phyloP scores from a whole-genome alignment of 2,329 filamentous ascomycete genomes.

The Aspergillus glaucus region DNA sequence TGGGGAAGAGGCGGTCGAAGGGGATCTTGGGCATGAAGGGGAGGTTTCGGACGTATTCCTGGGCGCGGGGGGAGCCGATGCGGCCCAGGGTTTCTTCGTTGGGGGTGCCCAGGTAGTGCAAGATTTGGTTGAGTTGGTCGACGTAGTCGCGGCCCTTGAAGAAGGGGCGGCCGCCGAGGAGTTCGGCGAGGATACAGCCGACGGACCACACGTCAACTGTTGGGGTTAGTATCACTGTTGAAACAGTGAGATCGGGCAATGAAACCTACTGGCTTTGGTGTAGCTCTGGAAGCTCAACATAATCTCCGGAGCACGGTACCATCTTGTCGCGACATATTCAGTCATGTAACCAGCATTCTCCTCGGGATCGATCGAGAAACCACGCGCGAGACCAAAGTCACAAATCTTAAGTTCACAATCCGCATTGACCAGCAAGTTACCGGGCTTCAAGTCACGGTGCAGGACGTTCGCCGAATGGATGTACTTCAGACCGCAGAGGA shows the following conservation, averaged over 20 bases:
- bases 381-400: conserved; percentile 93
- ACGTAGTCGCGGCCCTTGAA: conserved; percentile 99
- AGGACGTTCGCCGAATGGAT: conserved; percentile 98
- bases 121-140: conserved; percentile 97
- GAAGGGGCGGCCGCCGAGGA: conserved; percentile 92
- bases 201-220: conserved; percentile 98
- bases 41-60: conserved; percentile 96
- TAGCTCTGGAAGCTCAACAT: conserved; percentile 99
- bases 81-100: conserved; percentile 90
- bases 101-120: conserved; percentile 94
- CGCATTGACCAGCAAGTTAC: conserved; percentile 94
- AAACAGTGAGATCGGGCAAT: neutral
- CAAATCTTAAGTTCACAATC: conserved; percentile 99
- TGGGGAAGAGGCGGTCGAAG: conserved; percentile 82
- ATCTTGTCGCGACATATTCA: conserved; percentile 95
- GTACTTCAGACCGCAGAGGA: conserved; percentile 96
- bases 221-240: conserved; percentile 6
- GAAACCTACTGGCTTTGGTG: conserved; percentile 92
- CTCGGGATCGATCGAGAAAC: conserved; percentile 94
- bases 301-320: conserved; percentile 98
- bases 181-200: conserved; percentile 92
- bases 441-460: conserved; percentile 93
- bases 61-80: conserved; percentile 89
- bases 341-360: conserved; percentile 99
- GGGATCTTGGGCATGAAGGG: conserved; percentile 90